Conservation (phyloP, 176 grass and related monocot genomes). For the Rhynchospora pubera region DNA sequence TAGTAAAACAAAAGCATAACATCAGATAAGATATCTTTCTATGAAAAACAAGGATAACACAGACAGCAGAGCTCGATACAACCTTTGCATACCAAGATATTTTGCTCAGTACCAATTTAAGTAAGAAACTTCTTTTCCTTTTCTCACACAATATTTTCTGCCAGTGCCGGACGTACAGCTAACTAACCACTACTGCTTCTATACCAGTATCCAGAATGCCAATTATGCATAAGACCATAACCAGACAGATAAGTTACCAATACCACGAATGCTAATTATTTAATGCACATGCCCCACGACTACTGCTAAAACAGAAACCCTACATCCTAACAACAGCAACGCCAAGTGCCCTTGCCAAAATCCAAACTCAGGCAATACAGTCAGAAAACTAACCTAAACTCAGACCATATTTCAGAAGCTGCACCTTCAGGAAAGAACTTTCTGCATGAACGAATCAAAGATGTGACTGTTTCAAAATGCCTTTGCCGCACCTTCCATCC, state of each 20-base stretch:
- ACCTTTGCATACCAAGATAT: not conserved
- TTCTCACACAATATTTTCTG: not conserved
- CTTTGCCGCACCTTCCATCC: constrained; percentile 83
- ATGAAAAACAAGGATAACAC: not conserved
- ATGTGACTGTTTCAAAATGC: constrained; percentile 77
- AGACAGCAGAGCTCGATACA: not conserved
- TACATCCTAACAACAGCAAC: not conserved
- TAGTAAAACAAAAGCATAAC: constrained; percentile 14
- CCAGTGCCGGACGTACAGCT: not conserved
- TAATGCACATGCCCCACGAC: not conserved
- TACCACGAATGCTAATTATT: not conserved
- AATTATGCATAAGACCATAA: not conserved
- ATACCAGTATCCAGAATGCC: not conserved
- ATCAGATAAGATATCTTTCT: constrained; percentile 8
- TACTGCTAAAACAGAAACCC: not conserved
- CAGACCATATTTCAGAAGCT: constrained; percentile 81
- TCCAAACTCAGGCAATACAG: not conserved
- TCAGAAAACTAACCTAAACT: constrained; percentile 61
- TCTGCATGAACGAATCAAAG: constrained; percentile 60
- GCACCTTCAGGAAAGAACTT: constrained; percentile 79
- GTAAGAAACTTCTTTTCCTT: not conserved
- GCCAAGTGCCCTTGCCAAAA: not conserved
- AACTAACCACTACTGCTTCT: not conserved
- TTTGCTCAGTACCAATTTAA: not conserved
- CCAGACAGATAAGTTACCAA: not conserved